phyloP scores from a whole-genome alignment of 2,329 filamentous ascomycete genomes.

The Diaporthe citriasiana region DNA sequence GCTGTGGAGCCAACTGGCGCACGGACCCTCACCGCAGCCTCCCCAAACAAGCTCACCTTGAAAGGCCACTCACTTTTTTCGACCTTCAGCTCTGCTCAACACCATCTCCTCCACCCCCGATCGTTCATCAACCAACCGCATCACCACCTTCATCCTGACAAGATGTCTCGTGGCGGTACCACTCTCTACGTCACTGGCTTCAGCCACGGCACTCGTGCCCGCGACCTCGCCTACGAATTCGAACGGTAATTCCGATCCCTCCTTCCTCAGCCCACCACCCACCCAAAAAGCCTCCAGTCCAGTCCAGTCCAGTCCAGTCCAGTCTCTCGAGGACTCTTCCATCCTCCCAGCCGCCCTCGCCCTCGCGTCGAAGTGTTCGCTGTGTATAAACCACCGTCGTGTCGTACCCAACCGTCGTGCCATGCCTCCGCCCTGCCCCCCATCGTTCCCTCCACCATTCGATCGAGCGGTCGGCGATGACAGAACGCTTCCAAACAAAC shows the following conservation, averaged over 20 bases:
- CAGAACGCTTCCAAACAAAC: constrained; percentile 46
- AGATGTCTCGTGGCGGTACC: constrained; percentile 92
- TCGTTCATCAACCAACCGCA: constrained; percentile 33
- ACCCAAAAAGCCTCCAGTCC: constrained; percentile 41
- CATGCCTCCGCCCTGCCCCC: constrained; percentile 48
- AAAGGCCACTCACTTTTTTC: constrained; percentile 36
- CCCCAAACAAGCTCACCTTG: constrained; percentile 21
- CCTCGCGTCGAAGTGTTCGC: constrained; percentile 48
- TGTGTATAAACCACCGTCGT: constrained; percentile 50
- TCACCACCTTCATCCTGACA: constrained; percentile 46
- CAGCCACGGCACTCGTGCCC: constrained; percentile 97
- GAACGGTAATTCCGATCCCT: constrained; percentile 91
- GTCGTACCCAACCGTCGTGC: constrained; percentile 44
- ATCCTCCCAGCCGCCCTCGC: constrained; percentile 43
- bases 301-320: constrained; percentile 14
- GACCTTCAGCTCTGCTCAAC: constrained; percentile 25
- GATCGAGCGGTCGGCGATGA: constrained; percentile 62
- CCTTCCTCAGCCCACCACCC: constrained; percentile 48
- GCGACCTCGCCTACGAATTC: constrained; percentile 99
- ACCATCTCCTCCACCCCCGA: constrained; percentile 16
- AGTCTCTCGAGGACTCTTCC: constrained; percentile 42
- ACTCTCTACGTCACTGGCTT: constrained; percentile 99
- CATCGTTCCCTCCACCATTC: constrained; percentile 55
- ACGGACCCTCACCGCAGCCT: constrained; percentile 27
- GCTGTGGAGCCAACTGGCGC: constrained; percentile 12